Conservation (phyloP, 139 green algal species). For the Picochlorum sp. region DNA sequence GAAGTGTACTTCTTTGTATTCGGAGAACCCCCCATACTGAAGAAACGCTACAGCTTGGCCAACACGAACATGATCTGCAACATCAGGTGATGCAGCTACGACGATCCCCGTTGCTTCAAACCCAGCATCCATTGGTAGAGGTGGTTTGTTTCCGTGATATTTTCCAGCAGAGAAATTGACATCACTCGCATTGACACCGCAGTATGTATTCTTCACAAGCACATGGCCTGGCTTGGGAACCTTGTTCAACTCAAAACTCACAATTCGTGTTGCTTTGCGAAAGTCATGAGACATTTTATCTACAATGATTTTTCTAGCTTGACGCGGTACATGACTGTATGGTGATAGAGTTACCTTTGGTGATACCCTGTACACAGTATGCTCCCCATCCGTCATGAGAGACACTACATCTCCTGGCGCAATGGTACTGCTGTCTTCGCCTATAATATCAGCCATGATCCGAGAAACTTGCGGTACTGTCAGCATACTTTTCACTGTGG, state of each 20-base stretch:
- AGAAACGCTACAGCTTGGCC: conserved; percentile 58
- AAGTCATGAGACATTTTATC: conserved; percentile 52
- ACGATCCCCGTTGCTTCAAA: conserved; percentile 66
- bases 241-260: conserved; percentile 22
- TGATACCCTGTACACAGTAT: conserved; percentile 35
- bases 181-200: conserved; percentile 71
- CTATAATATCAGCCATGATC: background rate
- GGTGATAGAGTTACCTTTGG: background rate
- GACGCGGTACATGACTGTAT: no score
- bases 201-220: conserved; percentile 53
- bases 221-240: conserved; percentile 15
- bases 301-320: conserved; percentile 10
- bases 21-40: conserved; percentile 57
- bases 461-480: conserved; percentile 7
- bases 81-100: conserved; percentile 40
- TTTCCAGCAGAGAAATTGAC: conserved; percentile 70
- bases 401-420: no score
- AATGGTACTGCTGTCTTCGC: background rate
- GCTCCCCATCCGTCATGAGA: conserved; percentile 15
- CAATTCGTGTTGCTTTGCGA: conserved; percentile 36
- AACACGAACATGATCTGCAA: conserved; percentile 27
- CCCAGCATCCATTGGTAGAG: conserved; percentile 65
- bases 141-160: conserved; percentile 1
- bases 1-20: conserved; percentile 31
- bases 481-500: conserved; percentile 10